These are phyloP conservation scores for Cubamyces sp. DNA, from an alignment of 768 basidiomycete species.

Conservation along the genomic window DNA sequence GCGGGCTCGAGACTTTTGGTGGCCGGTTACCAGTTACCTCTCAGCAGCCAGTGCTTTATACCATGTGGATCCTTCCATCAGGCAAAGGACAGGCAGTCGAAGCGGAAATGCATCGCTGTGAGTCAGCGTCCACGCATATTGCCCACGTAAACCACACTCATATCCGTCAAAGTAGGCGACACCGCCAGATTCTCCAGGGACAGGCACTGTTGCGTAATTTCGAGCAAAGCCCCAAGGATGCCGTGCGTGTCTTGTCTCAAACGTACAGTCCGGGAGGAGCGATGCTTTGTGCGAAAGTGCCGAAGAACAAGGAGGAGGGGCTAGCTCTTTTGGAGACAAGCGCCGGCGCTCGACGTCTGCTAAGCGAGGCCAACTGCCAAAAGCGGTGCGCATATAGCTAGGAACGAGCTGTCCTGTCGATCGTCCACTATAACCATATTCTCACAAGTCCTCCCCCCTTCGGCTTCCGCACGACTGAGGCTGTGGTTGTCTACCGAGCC, in stretches of 20 bases:
- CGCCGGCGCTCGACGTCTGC: not conserved
- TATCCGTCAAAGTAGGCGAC: too few relatives aligned
- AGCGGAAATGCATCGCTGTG: too few relatives aligned
- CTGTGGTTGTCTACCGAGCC: constrained; percentile 5
- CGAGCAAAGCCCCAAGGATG: too few relatives aligned
- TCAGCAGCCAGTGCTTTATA: too few relatives aligned
- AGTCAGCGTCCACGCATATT: too few relatives aligned
- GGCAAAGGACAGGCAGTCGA: too few relatives aligned
- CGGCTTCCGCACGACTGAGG: not conserved
- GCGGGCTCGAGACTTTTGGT: not conserved
- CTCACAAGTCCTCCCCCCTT: not conserved
- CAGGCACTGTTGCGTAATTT: too few relatives aligned
- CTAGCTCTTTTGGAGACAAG: not conserved
- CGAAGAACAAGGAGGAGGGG: not conserved
- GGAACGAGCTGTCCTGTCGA: constrained; percentile 4
- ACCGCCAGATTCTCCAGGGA: too few relatives aligned
- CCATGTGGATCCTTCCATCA: too few relatives aligned
- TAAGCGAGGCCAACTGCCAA: constrained; percentile 13
- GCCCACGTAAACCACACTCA: too few relatives aligned
- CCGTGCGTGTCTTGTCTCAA: too few relatives aligned
- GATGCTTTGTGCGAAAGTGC: not conserved
- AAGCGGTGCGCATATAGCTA: not conserved
- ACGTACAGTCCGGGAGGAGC: not conserved
- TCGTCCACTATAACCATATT: constrained; percentile 18
- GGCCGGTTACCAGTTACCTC: too few relatives aligned